Percentiles rank a stretch among this genome's conserved stretches.
Evolutionary conservation across 805 yeast species (phyloP).

Genomic region (Hanseniaspora thailandica): DNA sequence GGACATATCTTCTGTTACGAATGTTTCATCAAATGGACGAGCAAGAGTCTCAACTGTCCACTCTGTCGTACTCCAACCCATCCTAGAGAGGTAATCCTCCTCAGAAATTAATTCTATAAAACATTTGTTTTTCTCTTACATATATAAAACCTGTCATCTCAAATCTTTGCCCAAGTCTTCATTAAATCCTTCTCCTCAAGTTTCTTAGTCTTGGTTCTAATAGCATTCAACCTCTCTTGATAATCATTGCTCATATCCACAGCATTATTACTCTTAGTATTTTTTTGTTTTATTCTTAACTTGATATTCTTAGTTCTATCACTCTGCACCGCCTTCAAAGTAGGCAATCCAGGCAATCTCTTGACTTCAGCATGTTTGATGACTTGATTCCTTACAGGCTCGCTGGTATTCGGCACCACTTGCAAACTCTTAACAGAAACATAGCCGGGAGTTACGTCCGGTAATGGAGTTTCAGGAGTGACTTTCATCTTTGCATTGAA

Average conservation of each 20-base stretch:
- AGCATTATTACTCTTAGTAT: background rate
- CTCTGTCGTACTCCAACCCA: conserved; percentile 61
- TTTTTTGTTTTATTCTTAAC: conserved; percentile 7
- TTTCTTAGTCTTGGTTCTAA: conserved; percentile 3
- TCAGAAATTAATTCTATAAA: conserved; percentile 27
- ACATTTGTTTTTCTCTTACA: background rate
- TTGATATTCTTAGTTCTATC: background rate
- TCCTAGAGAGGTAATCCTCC: conserved; percentile 41
- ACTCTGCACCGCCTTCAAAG: background rate
- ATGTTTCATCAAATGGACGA: conserved; percentile 80
- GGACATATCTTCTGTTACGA: conserved; percentile 93
- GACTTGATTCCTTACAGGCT: background rate
- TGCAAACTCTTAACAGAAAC: background rate
- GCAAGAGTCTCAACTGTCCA: conserved; percentile 59
- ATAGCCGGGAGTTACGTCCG: background rate
- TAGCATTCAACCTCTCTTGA: conserved; percentile 7
- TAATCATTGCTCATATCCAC: conserved; percentile 1
- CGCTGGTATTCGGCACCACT: background rate
- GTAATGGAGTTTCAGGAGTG: background rate
- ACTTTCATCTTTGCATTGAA: background rate
- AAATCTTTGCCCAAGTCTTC: conserved; percentile 6
- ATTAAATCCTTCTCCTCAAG: conserved; percentile 7
- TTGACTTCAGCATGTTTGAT: background rate
- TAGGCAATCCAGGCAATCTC: conserved; percentile 8
- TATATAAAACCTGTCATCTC: background rate